phyloP scores from a whole-genome alignment of 1,284 basidiomycete species.

The Polyporus tsugae region DNA sequence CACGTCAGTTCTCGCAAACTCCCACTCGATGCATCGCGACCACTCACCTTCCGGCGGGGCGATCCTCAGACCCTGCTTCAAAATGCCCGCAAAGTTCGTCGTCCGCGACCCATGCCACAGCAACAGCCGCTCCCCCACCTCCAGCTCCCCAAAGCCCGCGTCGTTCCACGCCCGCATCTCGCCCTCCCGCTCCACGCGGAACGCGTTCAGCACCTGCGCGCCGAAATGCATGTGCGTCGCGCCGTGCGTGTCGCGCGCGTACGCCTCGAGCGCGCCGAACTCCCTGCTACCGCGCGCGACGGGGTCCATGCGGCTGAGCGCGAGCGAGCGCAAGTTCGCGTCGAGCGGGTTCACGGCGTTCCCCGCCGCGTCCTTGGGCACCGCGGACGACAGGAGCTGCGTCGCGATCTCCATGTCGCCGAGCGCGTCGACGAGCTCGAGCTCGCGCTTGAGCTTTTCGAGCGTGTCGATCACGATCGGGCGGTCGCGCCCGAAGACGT shows the following conservation, averaged over 20 bases:
- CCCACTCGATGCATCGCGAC: neutral
- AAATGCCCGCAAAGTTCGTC: conserved; percentile 73
- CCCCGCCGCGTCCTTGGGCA: conserved; percentile 49
- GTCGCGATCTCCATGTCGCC: conserved; percentile 73
- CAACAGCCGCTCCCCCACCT: conserved; percentile 61
- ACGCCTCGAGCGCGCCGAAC: conserved; percentile 57
- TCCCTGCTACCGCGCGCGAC: conserved; percentile 53
- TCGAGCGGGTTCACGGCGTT: conserved; percentile 64
- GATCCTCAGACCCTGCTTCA: conserved; percentile 72
- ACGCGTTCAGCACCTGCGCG: conserved; percentile 57
- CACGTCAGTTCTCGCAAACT: conserved; percentile 8
- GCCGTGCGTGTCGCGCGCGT: conserved; percentile 65
- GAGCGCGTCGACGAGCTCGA: conserved; percentile 71
- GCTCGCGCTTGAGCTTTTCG: conserved; percentile 59
- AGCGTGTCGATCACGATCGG: conserved; percentile 55
- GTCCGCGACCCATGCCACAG: conserved; percentile 74
- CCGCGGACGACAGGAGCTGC: conserved; percentile 58
- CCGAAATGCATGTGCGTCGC: conserved; percentile 56
- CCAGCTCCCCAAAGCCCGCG: conserved; percentile 54
- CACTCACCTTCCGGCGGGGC: conserved; percentile 68
- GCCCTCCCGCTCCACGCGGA: conserved; percentile 60
- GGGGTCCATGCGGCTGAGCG: conserved; percentile 61
- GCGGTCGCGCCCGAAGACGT: conserved; percentile 62
- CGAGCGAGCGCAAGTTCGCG: conserved; percentile 62
- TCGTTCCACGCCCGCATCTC: conserved; percentile 62